Conservation (phyloP, 108 stramenopile genomes). For the Schizochytrium sp. region DNA sequence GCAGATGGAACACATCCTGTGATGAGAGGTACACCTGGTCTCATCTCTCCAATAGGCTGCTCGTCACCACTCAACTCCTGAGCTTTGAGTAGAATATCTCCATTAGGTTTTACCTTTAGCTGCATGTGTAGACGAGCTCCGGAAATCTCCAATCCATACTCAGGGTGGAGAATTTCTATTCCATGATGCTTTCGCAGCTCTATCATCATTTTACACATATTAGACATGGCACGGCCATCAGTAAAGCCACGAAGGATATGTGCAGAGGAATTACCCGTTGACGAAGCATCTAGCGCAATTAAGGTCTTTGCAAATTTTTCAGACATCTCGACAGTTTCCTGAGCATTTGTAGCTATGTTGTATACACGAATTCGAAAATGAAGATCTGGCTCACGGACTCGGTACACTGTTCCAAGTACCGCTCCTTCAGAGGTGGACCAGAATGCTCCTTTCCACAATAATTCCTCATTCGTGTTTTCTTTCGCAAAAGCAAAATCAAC, state of each 20-base stretch:
- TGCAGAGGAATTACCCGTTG: not conserved
- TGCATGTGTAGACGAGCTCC: not conserved
- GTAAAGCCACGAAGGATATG: not conserved
- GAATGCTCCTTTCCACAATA: too few relatives aligned
- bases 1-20: not conserved
- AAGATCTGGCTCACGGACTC: not conserved
- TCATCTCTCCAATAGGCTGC: not conserved
- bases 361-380: not conserved
- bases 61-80: conserved; percentile 15
- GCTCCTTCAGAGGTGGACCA: not conserved
- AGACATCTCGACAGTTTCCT: not conserved
- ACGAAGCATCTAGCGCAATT: not conserved
- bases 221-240: not conserved
- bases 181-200: not conserved
- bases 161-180: not conserved
- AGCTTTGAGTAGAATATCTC: not conserved
- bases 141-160: not conserved
- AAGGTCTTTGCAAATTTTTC: not conserved
- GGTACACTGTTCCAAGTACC: not conserved
- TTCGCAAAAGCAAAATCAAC: too few relatives aligned
- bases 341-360: not conserved
- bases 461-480: too few relatives aligned
- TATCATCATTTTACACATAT: not conserved
- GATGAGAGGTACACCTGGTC: not conserved
- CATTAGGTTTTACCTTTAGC: conserved; percentile 1